Base-by-base conservation (phyloP, 495 filamentous ascomycete genomes). In the Articulospora tetracladia region DNA sequence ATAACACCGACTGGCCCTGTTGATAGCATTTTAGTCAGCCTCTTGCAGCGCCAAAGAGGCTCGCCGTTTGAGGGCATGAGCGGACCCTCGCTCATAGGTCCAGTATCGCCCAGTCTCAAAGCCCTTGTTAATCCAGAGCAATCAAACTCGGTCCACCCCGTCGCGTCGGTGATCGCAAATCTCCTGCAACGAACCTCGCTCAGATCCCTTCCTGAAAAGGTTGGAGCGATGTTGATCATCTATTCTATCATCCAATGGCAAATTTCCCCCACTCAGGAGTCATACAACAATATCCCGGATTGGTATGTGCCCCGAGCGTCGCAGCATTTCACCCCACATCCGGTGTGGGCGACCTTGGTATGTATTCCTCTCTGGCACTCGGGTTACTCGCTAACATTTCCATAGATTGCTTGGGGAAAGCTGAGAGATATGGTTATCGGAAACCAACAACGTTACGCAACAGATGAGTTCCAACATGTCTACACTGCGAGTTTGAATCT, bases 371-470 rank as follows among this genome's bases (percentile, higher is more conserved):
- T 49, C 17, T 32, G 3, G 8, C 3, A 2, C 20, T 22, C 13
- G 3, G 13, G 11, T 34, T 4, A 4, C 30, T 32, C 13, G 53
- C 55, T 57, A 25, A 58, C 25, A 1, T 39, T 15, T 4, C 46
- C 30, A 27, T 36, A 59, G 44, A 60, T 70, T 12, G 36, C 63
- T 10, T 68, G 60, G 63, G 52, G 53, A 12, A 59, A 66, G 34
- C 47, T 70, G 26, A 66, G 68, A 51, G 70, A 68, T 36, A 53
- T 53, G 13, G 56, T 74, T 55, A 71, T 70, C 30, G 55, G 59
- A 17, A 67, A 63, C 39, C 69, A 67, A 34, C 53, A 58, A 6
- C 27, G 36, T 11, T 73, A 72, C 58, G 60, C 56, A 4, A 72
- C 63, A 13, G 57, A 58, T 6, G 64, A 71, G 49, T 72, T 70